Conservation (phyloP, 1,284 basidiomycete genomes). For the Hypsizygus ulmarius region DNA sequence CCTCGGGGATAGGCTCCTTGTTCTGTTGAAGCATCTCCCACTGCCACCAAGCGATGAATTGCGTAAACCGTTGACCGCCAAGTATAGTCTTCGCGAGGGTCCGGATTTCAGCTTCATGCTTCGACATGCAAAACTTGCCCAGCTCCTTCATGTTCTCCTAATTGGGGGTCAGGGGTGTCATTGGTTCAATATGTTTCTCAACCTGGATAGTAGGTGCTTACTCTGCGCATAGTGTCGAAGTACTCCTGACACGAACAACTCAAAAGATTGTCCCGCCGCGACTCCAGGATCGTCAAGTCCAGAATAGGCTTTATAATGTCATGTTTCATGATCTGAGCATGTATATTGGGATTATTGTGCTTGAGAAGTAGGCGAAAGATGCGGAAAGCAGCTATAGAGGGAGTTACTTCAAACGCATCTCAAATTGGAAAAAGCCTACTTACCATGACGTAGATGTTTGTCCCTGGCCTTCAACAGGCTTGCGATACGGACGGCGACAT, state of each 20-base stretch:
- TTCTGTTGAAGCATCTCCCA: conserved; percentile 78
- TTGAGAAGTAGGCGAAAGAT: conserved; percentile 88
- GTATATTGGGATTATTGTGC: conserved; percentile 84
- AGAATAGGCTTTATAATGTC: conserved; percentile 84
- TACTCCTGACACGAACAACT: conserved; percentile 95
- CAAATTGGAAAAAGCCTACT: conserved; percentile 24
- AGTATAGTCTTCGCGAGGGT: conserved; percentile 61
- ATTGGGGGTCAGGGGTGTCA: not conserved
- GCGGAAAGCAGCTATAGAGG: conserved; percentile 73
- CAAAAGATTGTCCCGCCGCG: conserved; percentile 86
- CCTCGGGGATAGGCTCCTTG: conserved; percentile 73
- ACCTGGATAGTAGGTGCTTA: conserved; percentile 36
- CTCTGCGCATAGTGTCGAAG: conserved; percentile 87
- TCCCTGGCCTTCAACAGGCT: conserved; percentile 81
- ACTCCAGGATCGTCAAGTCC: conserved; percentile 79
- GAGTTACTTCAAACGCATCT: conserved; percentile 6
- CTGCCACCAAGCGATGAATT: conserved; percentile 60
- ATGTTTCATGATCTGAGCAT: conserved; percentile 82
- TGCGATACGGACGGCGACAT: conserved; percentile 70
- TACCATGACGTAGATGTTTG: conserved; percentile 90
- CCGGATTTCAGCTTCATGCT: conserved; percentile 66
- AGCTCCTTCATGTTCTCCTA: conserved; percentile 88
- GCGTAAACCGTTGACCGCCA: conserved; percentile 67
- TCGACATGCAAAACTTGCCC: conserved; percentile 83
- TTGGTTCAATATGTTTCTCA: not conserved